Evolutionary conservation across 2,329 filamentous ascomycete genomes (phyloP).

Genomic region (Aspergillus calidoustus): DNA sequence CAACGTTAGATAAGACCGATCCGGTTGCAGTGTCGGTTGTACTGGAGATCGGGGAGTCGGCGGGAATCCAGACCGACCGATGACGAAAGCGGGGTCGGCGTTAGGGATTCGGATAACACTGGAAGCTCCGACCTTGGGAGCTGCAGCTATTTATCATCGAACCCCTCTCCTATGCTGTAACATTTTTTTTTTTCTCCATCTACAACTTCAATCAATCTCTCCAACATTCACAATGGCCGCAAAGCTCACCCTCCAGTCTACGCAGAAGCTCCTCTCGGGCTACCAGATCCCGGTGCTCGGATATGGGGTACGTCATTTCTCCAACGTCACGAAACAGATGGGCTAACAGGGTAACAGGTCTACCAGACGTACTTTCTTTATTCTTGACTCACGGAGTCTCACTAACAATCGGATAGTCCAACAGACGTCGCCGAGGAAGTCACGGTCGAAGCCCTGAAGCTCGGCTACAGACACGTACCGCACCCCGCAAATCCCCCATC

Average conservation of each 20-base stretch:
- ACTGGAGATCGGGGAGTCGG: too few species aligned
- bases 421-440: conserved; percentile 62
- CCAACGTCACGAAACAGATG: background rate
- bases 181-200: background rate
- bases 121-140: background rate
- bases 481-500: background rate
- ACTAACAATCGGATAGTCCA: conserved; percentile 46
- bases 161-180: background rate
- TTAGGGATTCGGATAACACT: background rate
- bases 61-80: background rate
- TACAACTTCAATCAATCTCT: background rate
- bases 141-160: background rate
- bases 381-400: background rate
- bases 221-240: background rate
- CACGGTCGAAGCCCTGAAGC: conserved; percentile 59
- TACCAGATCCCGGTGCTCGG: conserved; percentile 47
- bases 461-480: conserved; percentile 61
- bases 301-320: conserved; percentile 43
- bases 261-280: conserved; percentile 45
- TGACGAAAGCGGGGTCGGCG: background rate
- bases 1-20: background rate
- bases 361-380: conserved; percentile 43
- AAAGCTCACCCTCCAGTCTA: conserved; percentile 37
- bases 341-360: conserved; percentile 33
- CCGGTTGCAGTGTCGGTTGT: background rate